Evolutionary conservation across 2,329 filamentous ascomycete species (phyloP), one percentile per base, ranked within the genome.

Genomic region (Colletotrichum acutatum): DNA sequence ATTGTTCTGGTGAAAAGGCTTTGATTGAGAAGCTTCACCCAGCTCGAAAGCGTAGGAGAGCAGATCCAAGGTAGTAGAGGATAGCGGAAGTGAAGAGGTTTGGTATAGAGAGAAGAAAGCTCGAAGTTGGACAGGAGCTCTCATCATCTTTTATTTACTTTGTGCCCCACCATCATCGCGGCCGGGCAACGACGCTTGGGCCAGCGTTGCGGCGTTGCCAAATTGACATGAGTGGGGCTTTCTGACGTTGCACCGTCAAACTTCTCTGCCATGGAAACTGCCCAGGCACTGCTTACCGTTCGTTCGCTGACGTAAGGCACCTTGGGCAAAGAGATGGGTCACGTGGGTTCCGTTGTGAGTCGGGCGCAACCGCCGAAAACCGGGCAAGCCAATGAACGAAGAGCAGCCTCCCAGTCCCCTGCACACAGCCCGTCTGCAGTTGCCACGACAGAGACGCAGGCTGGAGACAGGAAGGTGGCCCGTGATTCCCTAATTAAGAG

Each of bases 91-190:
- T 67, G 73, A 75, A 61, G 74, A 76, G 75, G 75, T 78, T 77
- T 77, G 70, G 37, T 71, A 72, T 77, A 75, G 73, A 79, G 77
- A 76, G 74, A 78, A 77, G 69, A 66, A 72, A 53, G 74, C 74
- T 74, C 32, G 26, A 59, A 72, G 60, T 75, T 74, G 77, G n/a
- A 63, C 62, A 66, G 72, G 76, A 66, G 61, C 71, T 73, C 67
- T 66, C 71, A 63, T 73, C 78, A 76, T 79, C 79, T 85, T 86
- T 85, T 86, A 85, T 86, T 86, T 86, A 86, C 84, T 80, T 82
- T 79, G 68, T 34, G 80, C 78, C 81, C 82, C 81, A 82, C 80
- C 61, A 46, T 46, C 49, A 75, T 75, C 75, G 59, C 71, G 75
- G 74, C 75, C 67, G 66, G 66, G 75, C 75, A 76, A 76, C 75